A percentile compares a stretch with the other conserved stretches of the same genome.
Evolutionary conservation across 495 filamentous ascomycete genomes (phyloP).

Genomic region (Cenococcum geophilum): DNA sequence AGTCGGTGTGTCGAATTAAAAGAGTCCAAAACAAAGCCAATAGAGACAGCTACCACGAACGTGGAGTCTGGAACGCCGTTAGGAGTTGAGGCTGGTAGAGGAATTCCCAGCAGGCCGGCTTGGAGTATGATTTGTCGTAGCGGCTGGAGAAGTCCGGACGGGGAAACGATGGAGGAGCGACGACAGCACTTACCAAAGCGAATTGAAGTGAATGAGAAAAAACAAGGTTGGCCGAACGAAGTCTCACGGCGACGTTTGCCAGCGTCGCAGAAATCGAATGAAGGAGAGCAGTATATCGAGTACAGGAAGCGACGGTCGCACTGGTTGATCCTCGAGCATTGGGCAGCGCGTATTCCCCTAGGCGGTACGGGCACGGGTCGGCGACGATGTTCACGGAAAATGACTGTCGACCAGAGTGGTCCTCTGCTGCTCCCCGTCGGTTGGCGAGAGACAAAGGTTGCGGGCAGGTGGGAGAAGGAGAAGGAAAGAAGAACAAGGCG

Average conservation of each 20-base stretch:
- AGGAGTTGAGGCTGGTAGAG: background rate
- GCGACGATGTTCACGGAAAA: background rate
- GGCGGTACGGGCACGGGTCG: background rate
- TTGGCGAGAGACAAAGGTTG: background rate
- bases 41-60: background rate
- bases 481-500: background rate
- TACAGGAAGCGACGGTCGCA: constrained; percentile 1
- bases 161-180: background rate
- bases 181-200: background rate
- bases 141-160: background rate
- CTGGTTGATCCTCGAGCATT: background rate
- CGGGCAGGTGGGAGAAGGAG: background rate
- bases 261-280: background rate
- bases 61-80: constrained; percentile 2
- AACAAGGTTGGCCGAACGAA: background rate
- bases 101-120: background rate
- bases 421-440: background rate
- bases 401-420: background rate
- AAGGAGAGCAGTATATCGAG: background rate
- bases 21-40: background rate
- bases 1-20: background rate
- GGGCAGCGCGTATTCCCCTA: background rate
- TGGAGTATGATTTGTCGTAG: background rate
- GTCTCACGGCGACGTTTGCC: background rate
- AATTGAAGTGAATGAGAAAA: constrained; percentile 3